These are phyloP conservation scores for Petunia secreta DNA, from an alignment of 257 asterid genomes.

Conservation along the genomic window DNA sequence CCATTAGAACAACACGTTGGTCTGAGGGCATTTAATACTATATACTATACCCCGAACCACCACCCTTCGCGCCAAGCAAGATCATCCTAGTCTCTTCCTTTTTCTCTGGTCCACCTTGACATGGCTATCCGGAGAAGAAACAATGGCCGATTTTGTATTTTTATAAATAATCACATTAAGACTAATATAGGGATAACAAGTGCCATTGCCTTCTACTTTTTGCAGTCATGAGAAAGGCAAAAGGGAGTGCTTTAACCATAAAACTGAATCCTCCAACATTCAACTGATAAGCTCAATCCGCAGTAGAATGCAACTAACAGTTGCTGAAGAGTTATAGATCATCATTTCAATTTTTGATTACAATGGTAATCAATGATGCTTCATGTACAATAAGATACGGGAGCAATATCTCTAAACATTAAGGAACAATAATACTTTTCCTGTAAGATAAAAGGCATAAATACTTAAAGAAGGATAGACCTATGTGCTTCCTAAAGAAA, in stretches of 20 bases:
- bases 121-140: too few species aligned
- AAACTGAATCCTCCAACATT: neutral
- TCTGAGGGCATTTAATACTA: too few species aligned
- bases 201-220: too few species aligned
- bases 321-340: neutral
- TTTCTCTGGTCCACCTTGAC: too few species aligned
- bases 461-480: neutral
- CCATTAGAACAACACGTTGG: too few species aligned
- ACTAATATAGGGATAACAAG: too few species aligned
- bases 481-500: neutral
- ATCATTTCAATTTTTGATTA: neutral
- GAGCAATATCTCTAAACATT: neutral
- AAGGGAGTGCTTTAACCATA: neutral
- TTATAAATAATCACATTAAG: too few species aligned
- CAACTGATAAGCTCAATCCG: neutral
- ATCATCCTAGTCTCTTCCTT: too few species aligned
- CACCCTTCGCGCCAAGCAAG: too few species aligned
- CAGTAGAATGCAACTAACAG: neutral
- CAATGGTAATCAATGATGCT: neutral
- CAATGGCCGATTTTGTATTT: too few species aligned
- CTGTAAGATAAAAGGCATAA: neutral
- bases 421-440: neutral
- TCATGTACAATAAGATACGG: neutral
- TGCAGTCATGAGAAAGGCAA: too few species aligned
- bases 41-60: too few species aligned